These are phyloP conservation scores for Panaeolus cyanescens DNA, from an alignment of 768 basidiomycete species.

Conservation along the genomic window DNA sequence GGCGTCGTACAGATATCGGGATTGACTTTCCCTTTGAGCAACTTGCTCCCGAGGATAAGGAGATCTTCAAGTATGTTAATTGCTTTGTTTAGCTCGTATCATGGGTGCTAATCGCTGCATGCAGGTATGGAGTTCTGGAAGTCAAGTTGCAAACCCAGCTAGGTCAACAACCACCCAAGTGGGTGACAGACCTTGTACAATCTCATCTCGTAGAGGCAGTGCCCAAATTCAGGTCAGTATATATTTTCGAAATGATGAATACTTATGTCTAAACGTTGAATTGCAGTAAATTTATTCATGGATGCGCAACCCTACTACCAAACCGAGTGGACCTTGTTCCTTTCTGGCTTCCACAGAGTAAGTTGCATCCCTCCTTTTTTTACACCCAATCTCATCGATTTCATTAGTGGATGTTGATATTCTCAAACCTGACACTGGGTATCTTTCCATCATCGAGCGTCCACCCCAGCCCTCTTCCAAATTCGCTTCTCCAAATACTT, in stretches of 20 bases:
- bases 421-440: conserved; percentile 86
- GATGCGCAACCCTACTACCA: conserved; percentile 91
- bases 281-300: conserved; percentile 89
- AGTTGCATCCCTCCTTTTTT: conserved; percentile 15
- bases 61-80: conserved; percentile 77
- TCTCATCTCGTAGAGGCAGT: conserved; percentile 97
- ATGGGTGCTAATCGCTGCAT: not conserved
- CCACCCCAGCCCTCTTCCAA: conserved; percentile 47
- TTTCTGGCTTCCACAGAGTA: conserved; percentile 98
- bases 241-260: conserved; percentile 12
- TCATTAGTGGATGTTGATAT: conserved; percentile 89
- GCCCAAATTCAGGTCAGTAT: conserved; percentile 85
- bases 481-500: conserved; percentile 41
- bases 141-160: conserved; percentile 97
- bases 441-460: conserved; percentile 72
- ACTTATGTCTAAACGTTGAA: conserved; percentile 7
- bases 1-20: conserved; percentile 92
- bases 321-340: conserved; percentile 94
- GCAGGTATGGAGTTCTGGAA: conserved; percentile 41
- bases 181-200: conserved; percentile 95
- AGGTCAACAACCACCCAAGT: conserved; percentile 93
- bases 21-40: conserved; percentile 91
- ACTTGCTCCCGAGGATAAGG: conserved; percentile 75
- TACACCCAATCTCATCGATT: not conserved
- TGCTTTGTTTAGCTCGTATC: not conserved